A percentile compares a stretch with the other conserved stretches of the same genome.
These are phyloP conservation scores for Trichosanthes truncata DNA, from an alignment of 306 rosid species.

Conservation along the genomic window DNA sequence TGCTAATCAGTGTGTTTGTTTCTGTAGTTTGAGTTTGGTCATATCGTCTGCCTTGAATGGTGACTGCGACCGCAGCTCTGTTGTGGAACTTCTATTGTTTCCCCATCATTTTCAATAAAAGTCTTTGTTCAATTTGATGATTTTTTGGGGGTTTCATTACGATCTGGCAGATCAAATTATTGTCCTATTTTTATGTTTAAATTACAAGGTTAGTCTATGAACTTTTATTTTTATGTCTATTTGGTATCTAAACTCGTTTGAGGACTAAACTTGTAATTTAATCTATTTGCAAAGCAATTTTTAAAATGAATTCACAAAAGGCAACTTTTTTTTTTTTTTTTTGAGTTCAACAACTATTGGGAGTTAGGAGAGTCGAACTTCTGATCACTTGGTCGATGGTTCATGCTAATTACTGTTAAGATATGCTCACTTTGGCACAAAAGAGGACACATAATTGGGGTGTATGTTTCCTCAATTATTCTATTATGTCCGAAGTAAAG, in stretches of 20 bases:
- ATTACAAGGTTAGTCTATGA: no score
- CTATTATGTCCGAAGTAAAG: not conserved
- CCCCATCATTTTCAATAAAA: not conserved
- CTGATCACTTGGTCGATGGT: no score
- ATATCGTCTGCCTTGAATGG: not conserved
- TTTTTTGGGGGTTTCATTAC: not conserved
- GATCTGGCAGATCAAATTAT: not conserved
- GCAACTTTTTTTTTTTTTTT: no score
- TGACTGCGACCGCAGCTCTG: not conserved
- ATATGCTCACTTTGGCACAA: no score
- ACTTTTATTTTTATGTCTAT: no score
- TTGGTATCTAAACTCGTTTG: no score
- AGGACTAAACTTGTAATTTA: no score
- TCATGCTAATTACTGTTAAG: no score
- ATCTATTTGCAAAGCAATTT: not conserved
- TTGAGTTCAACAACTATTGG: no score
- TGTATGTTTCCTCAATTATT: not conserved
- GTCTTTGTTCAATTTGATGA: not conserved
- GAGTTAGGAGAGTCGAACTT: no score
- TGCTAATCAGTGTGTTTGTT: not conserved
- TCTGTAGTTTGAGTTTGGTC: conserved; percentile 6
- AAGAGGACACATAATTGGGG: not conserved
- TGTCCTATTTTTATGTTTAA: not conserved
- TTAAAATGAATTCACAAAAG: not conserved
- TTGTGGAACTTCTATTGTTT: not conserved